These are phyloP conservation scores for Heritiera littoralis DNA, from an alignment of 345 rosid species.

Conservation along the genomic window DNA sequence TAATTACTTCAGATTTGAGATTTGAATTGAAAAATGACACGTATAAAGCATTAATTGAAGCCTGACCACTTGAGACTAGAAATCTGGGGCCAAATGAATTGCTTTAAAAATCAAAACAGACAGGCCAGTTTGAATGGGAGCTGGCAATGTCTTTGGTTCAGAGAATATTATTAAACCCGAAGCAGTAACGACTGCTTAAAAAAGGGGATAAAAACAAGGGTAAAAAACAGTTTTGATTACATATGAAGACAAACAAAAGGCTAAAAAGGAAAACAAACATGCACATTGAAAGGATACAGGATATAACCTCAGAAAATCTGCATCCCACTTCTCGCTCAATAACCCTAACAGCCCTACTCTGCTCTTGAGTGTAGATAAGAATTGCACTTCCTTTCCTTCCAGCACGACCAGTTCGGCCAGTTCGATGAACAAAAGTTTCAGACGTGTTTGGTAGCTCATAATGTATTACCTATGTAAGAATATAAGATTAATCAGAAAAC, in stretches of 20 bases:
- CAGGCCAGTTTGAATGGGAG: not conserved
- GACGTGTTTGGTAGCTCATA: constrained; percentile 87
- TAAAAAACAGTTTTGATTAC: not conserved
- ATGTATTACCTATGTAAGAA: constrained; percentile 63
- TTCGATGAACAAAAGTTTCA: constrained; percentile 96
- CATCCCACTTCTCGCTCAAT: constrained; percentile 89
- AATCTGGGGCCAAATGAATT: not conserved
- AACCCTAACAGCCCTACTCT: constrained; percentile 59
- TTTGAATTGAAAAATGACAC: not conserved
- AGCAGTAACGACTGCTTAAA: not conserved
- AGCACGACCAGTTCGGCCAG: constrained; percentile 98
- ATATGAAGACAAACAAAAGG: not conserved
- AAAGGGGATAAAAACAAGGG: not conserved
- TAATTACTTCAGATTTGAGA: not conserved
- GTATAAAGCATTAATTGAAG: not conserved
- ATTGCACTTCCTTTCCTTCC: constrained; percentile 96
- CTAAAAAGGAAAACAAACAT: not conserved
- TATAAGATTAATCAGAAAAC: constrained; percentile 1
- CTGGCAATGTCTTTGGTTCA: not conserved
- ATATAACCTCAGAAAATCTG: constrained; percentile 71
- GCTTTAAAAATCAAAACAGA: not conserved
- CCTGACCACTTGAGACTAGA: not conserved
- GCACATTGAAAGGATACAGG: constrained; percentile 8
- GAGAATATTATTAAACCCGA: not conserved
- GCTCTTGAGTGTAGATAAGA: constrained; percentile 69